Conservation (phyloP, 805 yeast species). For the Lachancea dasiensis region DNA sequence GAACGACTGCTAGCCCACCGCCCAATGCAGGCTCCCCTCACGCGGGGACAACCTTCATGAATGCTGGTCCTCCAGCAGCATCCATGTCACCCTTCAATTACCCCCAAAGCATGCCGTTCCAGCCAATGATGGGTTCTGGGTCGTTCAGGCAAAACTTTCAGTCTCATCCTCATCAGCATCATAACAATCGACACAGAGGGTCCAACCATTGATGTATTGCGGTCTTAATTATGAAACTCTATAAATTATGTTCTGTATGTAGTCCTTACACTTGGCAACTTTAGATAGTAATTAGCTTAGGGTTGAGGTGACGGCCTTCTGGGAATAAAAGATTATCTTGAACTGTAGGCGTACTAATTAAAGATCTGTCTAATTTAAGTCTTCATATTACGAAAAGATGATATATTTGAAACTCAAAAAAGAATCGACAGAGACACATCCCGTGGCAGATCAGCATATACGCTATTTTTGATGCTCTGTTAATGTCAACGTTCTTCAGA, state of each 20-base stretch:
- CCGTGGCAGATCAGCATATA: neutral
- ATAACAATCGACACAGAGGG: conserved; percentile 12
- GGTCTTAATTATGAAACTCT: too few species aligned
- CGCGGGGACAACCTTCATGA: conserved; percentile 24
- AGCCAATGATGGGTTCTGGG: conserved; percentile 20
- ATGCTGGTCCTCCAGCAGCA: conserved; percentile 15
- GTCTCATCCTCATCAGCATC: conserved; percentile 15
- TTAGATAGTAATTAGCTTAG: too few species aligned
- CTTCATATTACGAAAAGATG: too few species aligned
- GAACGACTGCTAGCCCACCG: conserved; percentile 17
- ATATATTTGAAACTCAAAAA: neutral
- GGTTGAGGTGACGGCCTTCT: too few species aligned
- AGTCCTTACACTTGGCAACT: too few species aligned
- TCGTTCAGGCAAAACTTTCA: conserved; percentile 21
- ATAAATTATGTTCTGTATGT: too few species aligned
- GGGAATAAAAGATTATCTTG: too few species aligned
- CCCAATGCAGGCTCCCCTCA: conserved; percentile 27
- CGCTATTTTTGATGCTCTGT: neutral
- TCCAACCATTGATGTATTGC: conserved; percentile 5
- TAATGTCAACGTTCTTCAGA: conserved; percentile 43
- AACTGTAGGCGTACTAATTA: too few species aligned
- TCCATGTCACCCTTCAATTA: conserved; percentile 25
- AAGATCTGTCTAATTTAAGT: too few species aligned
- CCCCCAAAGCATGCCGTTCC: conserved; percentile 26
- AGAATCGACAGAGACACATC: neutral